A percentile compares a stretch with the other conserved stretches of the same genome.
Evolutionary conservation across 2,329 filamentous ascomycete genomes (phyloP).

Genomic region (Microdochium trichocladiopsis): DNA sequence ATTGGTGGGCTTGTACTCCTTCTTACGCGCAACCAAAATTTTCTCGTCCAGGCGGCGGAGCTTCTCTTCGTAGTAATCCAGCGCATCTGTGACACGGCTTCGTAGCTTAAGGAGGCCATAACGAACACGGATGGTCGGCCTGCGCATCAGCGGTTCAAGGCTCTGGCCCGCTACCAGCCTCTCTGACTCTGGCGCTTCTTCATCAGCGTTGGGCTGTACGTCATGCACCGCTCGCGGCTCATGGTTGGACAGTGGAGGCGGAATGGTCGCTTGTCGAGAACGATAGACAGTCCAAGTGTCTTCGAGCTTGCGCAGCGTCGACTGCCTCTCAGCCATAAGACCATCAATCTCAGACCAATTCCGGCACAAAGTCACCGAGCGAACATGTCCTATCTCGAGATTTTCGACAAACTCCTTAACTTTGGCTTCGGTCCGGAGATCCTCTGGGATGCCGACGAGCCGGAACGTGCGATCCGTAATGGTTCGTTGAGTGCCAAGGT

Average conservation of each 20-base stretch:
- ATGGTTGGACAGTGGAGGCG: neutral
- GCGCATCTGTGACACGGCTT: slow-evolving; percentile 73
- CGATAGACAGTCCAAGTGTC: slow-evolving; percentile 74
- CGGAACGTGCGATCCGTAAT: slow-evolving; percentile 92
- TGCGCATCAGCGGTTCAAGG: slow-evolving; percentile 34
- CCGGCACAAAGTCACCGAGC: slow-evolving; percentile 77
- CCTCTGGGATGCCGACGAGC: slow-evolving; percentile 76
- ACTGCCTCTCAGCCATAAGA: slow-evolving; percentile 60
- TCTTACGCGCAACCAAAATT: slow-evolving; percentile 62
- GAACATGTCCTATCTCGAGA: slow-evolving; percentile 82
- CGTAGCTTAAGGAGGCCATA: slow-evolving; percentile 70
- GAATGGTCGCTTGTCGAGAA: slow-evolving; percentile 8
- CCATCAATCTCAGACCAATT: slow-evolving; percentile 80
- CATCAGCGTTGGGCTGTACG: slow-evolving; percentile 26
- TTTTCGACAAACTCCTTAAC: slow-evolving; percentile 85
- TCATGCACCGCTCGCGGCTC: slow-evolving; percentile 15
- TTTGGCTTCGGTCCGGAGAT: slow-evolving; percentile 72
- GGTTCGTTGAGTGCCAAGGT: slow-evolving; percentile 89
- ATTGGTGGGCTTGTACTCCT: slow-evolving; percentile 70
- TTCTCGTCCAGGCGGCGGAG: slow-evolving; percentile 71
- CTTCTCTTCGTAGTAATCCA: slow-evolving; percentile 89
- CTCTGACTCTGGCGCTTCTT: slow-evolving; percentile 47
- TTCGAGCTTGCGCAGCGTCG: slow-evolving; percentile 67
- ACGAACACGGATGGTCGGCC: slow-evolving; percentile 68
- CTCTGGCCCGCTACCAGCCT: slow-evolving; percentile 50